A percentile compares a stretch with the other conserved stretches of the same genome.
Conservation (phyloP, 2,329 filamentous ascomycete genomes). For the Grosmannia penicillata region DNA sequence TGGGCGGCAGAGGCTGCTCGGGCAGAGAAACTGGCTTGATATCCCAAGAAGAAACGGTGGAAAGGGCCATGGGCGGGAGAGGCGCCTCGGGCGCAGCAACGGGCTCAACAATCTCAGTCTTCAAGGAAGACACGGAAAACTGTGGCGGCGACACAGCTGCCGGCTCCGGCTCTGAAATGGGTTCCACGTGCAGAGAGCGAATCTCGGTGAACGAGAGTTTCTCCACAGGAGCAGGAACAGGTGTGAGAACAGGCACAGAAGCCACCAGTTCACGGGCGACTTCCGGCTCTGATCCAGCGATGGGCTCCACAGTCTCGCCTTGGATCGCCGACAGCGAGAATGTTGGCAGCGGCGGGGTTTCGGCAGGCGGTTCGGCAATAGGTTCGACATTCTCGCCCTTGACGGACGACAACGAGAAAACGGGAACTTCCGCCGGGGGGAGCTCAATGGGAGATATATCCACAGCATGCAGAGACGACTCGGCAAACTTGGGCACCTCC, state of each 20-base stretch:
- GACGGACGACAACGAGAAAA: conserved; percentile 20
- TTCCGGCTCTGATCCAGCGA: conserved; percentile 8
- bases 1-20: neutral
- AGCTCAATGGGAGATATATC: no score
- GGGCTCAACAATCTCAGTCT: no score
- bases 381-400: conserved; percentile 12
- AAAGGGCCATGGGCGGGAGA: conserved; percentile 18
- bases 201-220: neutral
- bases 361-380: conserved; percentile 12
- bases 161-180: neutral
- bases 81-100: neutral
- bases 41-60: conserved; percentile 25
- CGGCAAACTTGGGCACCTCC: no score
- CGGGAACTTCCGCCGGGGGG: conserved; percentile 6
- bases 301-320: conserved; percentile 17
- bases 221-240: no score
- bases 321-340: conserved; percentile 23
- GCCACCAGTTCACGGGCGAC: neutral
- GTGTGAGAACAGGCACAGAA: neutral
- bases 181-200: neutral
- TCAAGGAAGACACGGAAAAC: no score
- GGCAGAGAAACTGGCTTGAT: conserved; percentile 7
- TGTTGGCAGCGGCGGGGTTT: conserved; percentile 12
- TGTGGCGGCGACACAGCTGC: no score
- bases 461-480: no score